phyloP scores from a whole-genome alignment of 345 rosid genomes.

The Eucalyptus cloeziana region DNA sequence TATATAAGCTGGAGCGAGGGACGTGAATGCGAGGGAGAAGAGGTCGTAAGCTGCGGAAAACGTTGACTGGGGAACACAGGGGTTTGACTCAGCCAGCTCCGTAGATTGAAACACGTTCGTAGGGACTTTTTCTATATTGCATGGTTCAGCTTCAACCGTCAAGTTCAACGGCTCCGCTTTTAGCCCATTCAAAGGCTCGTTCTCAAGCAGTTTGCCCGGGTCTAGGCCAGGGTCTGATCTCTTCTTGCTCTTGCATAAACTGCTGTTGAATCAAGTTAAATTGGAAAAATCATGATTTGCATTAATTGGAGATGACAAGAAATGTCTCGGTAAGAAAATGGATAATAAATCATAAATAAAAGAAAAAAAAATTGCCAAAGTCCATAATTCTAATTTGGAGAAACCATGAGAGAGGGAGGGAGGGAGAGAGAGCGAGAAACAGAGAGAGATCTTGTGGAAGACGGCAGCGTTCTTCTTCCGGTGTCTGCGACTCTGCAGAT shows the following conservation, averaged over 20 bases:
- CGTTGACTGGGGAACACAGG: background rate
- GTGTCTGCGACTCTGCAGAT: background rate
- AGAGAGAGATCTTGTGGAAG: background rate
- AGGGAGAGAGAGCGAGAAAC: background rate
- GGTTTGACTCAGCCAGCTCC: background rate
- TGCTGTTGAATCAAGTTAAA: background rate
- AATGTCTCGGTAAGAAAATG: background rate
- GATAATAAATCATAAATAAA: background rate
- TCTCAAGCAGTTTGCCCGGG: background rate
- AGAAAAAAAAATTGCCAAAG: background rate
- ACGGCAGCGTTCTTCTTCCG: background rate
- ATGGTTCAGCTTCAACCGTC: background rate
- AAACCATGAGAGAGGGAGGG: background rate
- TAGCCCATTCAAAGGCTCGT: background rate
- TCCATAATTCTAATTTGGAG: background rate
- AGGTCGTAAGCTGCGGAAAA: background rate
- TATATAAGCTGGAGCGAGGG: background rate
- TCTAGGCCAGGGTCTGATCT: background rate
- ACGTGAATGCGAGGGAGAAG: background rate
- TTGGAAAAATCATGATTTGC: background rate
- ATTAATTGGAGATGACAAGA: background rate
- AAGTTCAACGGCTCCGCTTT: background rate
- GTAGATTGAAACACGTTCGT: background rate
- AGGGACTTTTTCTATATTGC: accelerated
- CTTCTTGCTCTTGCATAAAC: background rate